These are phyloP conservation scores for Russula dissimulans DNA, from an alignment of 768 basidiomycete species.

Conservation along the genomic window DNA sequence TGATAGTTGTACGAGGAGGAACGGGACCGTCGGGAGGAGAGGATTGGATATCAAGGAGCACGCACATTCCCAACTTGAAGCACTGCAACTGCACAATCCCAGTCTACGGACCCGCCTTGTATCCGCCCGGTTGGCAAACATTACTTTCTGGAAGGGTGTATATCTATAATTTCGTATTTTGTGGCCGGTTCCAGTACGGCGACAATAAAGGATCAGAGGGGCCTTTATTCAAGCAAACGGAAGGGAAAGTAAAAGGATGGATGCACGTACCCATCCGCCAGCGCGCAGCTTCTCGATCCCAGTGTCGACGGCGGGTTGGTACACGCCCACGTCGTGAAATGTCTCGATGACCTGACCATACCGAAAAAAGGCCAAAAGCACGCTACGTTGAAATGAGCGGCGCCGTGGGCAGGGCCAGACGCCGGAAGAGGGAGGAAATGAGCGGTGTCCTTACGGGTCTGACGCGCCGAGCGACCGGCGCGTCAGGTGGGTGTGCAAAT, in stretches of 20 bases:
- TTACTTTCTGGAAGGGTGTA: constrained; percentile 89
- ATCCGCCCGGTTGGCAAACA: constrained; percentile 60
- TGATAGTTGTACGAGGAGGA: no score
- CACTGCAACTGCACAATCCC: constrained; percentile 48
- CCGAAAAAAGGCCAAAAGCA: constrained; percentile 78
- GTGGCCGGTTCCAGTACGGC: no score
- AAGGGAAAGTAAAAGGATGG: not conserved
- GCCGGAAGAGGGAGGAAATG: no score
- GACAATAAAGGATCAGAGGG: no score
- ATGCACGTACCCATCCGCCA: constrained; percentile 76
- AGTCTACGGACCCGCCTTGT: constrained; percentile 29
- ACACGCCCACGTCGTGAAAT: constrained; percentile 80
- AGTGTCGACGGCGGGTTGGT: constrained; percentile 77
- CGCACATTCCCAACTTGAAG: constrained; percentile 96
- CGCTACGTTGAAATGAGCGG: constrained; percentile 33
- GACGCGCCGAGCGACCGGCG: constrained; percentile 91
- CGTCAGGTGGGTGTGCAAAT: constrained; percentile 48
- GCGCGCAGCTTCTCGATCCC: constrained; percentile 72
- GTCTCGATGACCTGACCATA: constrained; percentile 90
- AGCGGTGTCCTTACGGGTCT: constrained; percentile 52
- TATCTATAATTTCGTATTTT: constrained; percentile 38
- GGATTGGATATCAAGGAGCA: constrained; percentile 18
- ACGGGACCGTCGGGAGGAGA: no score
- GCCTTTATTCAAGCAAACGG: no score
- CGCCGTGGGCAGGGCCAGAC: no score